Evolutionary conservation across 805 yeast species (phyloP), one percentile per base, ranked within the genome.

Genomic region (Priceomyces carsonii): DNA sequence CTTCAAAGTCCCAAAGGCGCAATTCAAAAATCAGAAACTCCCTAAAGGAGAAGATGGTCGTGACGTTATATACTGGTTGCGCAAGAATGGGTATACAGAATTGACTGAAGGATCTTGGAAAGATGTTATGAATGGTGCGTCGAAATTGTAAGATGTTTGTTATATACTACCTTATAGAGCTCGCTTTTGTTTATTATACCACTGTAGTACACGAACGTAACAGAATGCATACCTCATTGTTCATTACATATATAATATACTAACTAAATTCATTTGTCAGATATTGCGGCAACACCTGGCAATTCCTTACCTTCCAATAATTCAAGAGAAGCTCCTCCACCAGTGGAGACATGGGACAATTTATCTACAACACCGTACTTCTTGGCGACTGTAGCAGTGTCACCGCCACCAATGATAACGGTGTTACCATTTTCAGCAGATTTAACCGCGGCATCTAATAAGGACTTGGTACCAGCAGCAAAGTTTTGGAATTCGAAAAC

Each of bases 271-370:
- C n/a, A n/a, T n/a, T 87, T 89, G 71, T 78, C 81, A 50, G 95
- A 81, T 57, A 90, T 82, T 71, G 90, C 95, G 60, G 76, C 81
- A 55, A 93, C 98, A 81, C 99, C 99, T 58, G 99, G 99, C 59
- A 93, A 80, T 56, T 77, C 93, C 82, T 93, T 93, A 75, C 99
- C 99, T 78, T 93, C 99, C 64, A 93, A 82, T 64, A 93, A 83
- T 75, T 93, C 99, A 66, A 93, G 80, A 47, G 98, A 91, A 53
- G 99, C 99, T 79, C 99, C 99, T 75, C 99, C 99, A 75, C 99
- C 99, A 47, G 99, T 93, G 53, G 98, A 91, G 52, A 93, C 96
- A 71, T 93, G 99, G 35, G 97, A 88, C 59, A 93, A 80, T 78
- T 93, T 87, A 65, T 87, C 96, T 55, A 87, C 90, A 50, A 83